Conservation (phyloP, 441 rosid genomes). For the Theobroma grandiflorum region DNA sequence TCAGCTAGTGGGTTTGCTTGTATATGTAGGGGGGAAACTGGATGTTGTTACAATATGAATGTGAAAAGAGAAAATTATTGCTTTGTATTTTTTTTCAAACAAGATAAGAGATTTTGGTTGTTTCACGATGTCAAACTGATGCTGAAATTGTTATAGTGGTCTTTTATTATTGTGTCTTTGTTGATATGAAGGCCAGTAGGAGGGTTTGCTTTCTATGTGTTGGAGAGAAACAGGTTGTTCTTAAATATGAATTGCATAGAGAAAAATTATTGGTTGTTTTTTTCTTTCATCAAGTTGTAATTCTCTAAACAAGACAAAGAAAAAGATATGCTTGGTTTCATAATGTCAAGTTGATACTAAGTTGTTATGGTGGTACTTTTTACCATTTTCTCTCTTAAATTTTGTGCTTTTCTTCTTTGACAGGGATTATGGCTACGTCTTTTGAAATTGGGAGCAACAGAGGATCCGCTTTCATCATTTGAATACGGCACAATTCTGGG, state of each 20-base stretch:
- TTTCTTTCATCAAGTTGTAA: conserved; percentile 2
- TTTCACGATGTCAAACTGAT: not conserved
- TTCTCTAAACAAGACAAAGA: not conserved
- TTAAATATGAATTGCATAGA: not conserved
- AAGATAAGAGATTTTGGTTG: conserved; percentile 1
- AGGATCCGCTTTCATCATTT: conserved; percentile 99
- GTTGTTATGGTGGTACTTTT: conserved; percentile 26
- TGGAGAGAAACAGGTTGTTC: conserved; percentile 15
- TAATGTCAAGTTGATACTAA: conserved; percentile 23
- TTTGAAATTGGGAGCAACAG: conserved; percentile 85
- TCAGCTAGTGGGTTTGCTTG: not conserved
- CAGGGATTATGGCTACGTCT: conserved; percentile 99
- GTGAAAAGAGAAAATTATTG: not conserved
- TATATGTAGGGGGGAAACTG: not conserved
- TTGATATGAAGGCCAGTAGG: conserved; percentile 6
- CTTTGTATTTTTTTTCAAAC: not conserved
- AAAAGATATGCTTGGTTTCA: conserved; percentile 10
- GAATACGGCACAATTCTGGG: conserved; percentile 98
- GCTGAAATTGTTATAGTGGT: not conserved
- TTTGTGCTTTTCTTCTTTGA: conserved; percentile 34
- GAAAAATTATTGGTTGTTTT: not conserved
- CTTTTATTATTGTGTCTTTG: not conserved
- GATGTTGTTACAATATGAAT: not conserved
- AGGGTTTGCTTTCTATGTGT: conserved; percentile 16
- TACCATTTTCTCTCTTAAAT: conserved; percentile 21